Percentiles rank a stretch among this genome's conserved stretches.
Evolutionary conservation across 345 rosid genomes (phyloP).

Genomic region (Rhodamnia argentea): DNA sequence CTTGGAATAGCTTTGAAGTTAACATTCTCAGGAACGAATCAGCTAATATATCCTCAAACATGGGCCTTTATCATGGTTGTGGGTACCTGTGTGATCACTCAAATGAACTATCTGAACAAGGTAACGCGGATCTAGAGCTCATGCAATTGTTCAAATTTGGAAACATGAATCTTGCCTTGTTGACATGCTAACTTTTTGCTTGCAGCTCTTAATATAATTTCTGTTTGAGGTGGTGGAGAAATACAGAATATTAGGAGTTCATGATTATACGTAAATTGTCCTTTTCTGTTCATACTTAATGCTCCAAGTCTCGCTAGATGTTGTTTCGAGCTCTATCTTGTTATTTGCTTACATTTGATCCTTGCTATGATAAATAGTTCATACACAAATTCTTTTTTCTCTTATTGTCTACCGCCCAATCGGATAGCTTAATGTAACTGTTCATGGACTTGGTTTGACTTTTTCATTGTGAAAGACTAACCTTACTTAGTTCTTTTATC

Average conservation of each 20-base stretch:
- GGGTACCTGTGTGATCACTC: conserved; percentile 55
- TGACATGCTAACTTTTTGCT: background rate
- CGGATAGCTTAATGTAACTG: background rate
- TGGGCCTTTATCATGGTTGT: conserved; percentile 59
- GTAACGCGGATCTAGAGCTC: conserved; percentile 12
- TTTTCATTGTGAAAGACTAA: background rate
- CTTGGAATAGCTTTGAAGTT: conserved; percentile 72
- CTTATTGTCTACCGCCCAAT: background rate
- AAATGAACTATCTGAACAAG: conserved; percentile 73
- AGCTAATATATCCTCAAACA: conserved; percentile 57
- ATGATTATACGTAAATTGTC: background rate
- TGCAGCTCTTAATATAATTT: background rate
- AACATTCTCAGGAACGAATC: conserved; percentile 64
- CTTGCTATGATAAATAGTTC: background rate
- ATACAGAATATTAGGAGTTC: background rate
- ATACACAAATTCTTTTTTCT: background rate
- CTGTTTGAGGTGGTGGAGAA: background rate
- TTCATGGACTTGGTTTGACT: background rate
- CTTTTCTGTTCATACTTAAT: background rate
- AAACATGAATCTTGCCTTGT: background rate
- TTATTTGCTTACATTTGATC: background rate
- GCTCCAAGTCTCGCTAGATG: background rate
- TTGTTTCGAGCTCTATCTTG: background rate
- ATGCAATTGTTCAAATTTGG: background rate
- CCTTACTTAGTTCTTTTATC: background rate